Base-by-base conservation (phyloP, 2,329 filamentous ascomycete genomes). In the Trichoderma gracile region DNA sequence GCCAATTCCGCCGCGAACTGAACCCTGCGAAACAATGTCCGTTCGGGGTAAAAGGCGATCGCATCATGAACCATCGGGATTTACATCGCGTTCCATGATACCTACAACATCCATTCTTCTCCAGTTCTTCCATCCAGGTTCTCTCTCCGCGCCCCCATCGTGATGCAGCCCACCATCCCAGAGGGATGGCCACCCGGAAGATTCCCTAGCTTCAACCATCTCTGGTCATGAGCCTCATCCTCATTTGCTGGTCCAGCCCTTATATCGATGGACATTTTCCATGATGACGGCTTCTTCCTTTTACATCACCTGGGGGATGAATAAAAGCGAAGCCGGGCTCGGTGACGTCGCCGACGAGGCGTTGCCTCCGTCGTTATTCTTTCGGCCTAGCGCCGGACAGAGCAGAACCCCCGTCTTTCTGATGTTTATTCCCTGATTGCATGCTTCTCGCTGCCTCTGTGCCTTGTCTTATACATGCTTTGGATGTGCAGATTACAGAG, bases 181-280 rank as follows among this genome's bases (percentile, higher is more conserved):
- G 6, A 15, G 15, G 50, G 47, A 30, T n/a, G 10, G 17, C 49
- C 53, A 54, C 58, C 58, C 58, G 58, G 49, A 54, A 62, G 58
- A 62, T 62, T 62, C 27, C 58, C 58, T 62, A 62, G 58, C 58
- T 40, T 62, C 49, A 5, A 49, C 27, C n/a, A 27, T 62, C 49
- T 54, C 53, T 45, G 58, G 49, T 53, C 58, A 62, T 62, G 58
- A 61, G 58, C 33, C 33, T 38, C 33, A 43, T 46, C 38, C 14
- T 21, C 14, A 43, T 46, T 38, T 38, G 33, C 33, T 17, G 52
- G 9, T 55, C 33, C 19, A 54, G 33, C 7, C 17, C 15, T 21
- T 4, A 21, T 3, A 23, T 8, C 33, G 33, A 38, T 38, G 33
- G 33, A 38, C 4, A n/a, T 38, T 38, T 38, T 10, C 33, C 10